Conservation (phyloP, 2,329 filamentous ascomycete species). For the Monilinia laxa region DNA sequence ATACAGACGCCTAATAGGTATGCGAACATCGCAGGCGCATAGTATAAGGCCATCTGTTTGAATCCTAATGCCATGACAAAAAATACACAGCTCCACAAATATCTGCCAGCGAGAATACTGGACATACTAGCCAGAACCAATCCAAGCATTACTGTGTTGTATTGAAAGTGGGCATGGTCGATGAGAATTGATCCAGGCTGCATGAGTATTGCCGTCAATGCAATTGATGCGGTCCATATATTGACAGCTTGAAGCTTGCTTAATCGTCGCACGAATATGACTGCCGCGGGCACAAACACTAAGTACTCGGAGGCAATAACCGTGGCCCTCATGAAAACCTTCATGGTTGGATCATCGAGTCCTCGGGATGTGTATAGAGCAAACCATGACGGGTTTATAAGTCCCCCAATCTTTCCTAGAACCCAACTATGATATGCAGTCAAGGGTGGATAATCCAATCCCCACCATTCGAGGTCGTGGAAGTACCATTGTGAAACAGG, state of each 20-base stretch:
- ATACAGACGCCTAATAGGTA: slow-evolving; percentile 86
- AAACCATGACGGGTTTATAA: slow-evolving; percentile 85
- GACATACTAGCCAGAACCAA: slow-evolving; percentile 84
- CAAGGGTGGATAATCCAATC: slow-evolving; percentile 93
- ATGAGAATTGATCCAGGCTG: slow-evolving; percentile 88
- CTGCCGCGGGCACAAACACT: slow-evolving; percentile 78
- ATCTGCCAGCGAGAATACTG: slow-evolving; percentile 79
- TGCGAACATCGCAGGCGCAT: slow-evolving; percentile 87
- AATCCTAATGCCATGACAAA: slow-evolving; percentile 94
- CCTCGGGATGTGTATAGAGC: slow-evolving; percentile 79
- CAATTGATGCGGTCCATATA: slow-evolving; percentile 79
- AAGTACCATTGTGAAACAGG: slow-evolving; percentile 97
- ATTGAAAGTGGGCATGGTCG: slow-evolving; percentile 96
- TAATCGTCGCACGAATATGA: slow-evolving; percentile 82
- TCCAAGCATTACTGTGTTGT: slow-evolving; percentile 98
- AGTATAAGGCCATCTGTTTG: slow-evolving; percentile 99
- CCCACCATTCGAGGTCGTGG: slow-evolving; percentile 96
- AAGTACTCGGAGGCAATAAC: slow-evolving; percentile 90
- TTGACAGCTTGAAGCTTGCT: slow-evolving; percentile 74
- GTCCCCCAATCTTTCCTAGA: slow-evolving; percentile 78
- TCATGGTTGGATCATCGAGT: slow-evolving; percentile 73
- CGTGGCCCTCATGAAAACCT: slow-evolving; percentile 93
- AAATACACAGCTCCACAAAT: slow-evolving; percentile 87
- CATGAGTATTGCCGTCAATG: slow-evolving; percentile 86
- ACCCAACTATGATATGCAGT: slow-evolving; percentile 98